Base-by-base conservation (phyloP, 2,329 filamentous ascomycete genomes). In the Beauveria sp. region DNA sequence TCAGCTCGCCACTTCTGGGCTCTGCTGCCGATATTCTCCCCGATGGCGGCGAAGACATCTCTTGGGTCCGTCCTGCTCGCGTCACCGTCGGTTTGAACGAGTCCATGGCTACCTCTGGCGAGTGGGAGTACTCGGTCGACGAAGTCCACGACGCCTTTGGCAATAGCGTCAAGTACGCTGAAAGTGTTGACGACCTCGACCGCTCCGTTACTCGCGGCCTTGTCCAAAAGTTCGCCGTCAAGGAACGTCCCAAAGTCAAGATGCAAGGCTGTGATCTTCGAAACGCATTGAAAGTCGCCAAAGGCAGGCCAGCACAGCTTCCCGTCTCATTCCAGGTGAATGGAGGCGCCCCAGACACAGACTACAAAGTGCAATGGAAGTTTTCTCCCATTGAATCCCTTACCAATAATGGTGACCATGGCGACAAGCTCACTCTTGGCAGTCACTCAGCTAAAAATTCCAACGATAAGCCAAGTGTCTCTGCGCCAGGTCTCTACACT, bases 141-240 rank as follows among this genome's bases (percentile, higher is more conserved):
- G 91, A 97, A 73, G 91, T 99, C 9, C 86, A 91, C 63, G 95
- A 99, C 77, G 93, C 87, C 2, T 89, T 93, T 67, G 93, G 93
- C 52, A 99, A 99, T 69, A 77, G 88, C 43, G 87, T 93, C 63
- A 89, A 87, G 65, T 99, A 96, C 71, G 78, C 82, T 3, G 76
- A 79, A 4, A 74, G 81, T 3, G 78, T 82, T 16, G 89, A 95
- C 48, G 89, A 95, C n/a, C 78, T 81, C 42, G 87, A 91, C 20
- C 86, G 83, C 65, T 77, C 80, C 4, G 87, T 85, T 68, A 75
- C 80, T 1, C 80, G 83, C 63, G 79, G 86, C 55, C 80, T 96
- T 22, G 85, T 88, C 65, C 91, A 96, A 69, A 83, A 84, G 56
- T 93, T 99, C 66, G 80, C 81, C 12, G 93, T 99, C 62, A 91